Evolutionary conservation across 345 rosid genomes (phyloP), one percentile per base, ranked within the genome.

Genomic region (Pugionium cornutum): DNA sequence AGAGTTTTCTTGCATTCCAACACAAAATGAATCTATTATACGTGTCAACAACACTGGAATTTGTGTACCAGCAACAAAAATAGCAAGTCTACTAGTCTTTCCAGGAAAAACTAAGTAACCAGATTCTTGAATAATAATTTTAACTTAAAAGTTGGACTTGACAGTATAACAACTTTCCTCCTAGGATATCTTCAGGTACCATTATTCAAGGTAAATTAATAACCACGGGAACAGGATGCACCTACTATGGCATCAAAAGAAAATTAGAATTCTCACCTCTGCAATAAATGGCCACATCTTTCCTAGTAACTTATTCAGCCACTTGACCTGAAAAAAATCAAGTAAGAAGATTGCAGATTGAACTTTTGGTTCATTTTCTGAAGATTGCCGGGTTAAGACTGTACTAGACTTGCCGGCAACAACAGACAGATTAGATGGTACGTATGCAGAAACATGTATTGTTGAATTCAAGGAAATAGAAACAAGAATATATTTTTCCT

Each of bases 251-350:
- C 25, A 27, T 28, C 11, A 51, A 53, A 37, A 52, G 18, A 18
- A 53, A 26, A 46, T 7, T 9, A 49, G 36, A 50, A 81, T 54
- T 54, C 79, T 84, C 82, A 89, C 99, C 72, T 91, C 97, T 18
- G 98, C 97, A 58, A 95, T 66, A 76, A 68, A 95, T 46, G 99
- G 99, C 99, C 99, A 95, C 70, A 95, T 70, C 80, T 91, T 95
- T 84, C 83, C 66, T 67, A 95, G 80, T 75, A 83, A 86, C 81
- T 89, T 95, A 83, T 95, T 95, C 83, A 95, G 52, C 99, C 99
- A 95, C 77, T 95, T 91, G 78, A 95, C 99, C 99, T 95, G 84
- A 48, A 69, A 35, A 70, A 54, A 42, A 18, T 18, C 18, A 62
- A 49, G 11, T 36, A 61, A 40, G 10, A 61, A 35, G 44, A 42